Base-by-base conservation (phyloP, 176 grass and related monocot genomes). In the Eragrostis curvula region DNA sequence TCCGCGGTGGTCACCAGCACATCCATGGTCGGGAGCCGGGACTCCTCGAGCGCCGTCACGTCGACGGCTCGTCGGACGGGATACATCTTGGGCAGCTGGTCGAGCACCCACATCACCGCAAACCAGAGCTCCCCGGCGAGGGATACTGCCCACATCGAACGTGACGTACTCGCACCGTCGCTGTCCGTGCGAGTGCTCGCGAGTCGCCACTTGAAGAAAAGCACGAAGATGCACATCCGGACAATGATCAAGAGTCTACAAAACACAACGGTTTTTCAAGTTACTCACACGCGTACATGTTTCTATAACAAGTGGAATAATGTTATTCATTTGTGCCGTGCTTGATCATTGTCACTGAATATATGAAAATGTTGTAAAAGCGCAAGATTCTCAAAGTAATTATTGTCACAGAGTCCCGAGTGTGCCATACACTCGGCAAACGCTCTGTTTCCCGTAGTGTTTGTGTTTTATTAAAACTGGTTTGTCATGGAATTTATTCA, bases 141-240 rank as follows among this genome's bases (percentile, higher is more conserved):
- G 82, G 73, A 25, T 18, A 47, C 5, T 0, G 12, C 36, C 39
- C 71, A 58, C 12, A 76, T 7, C 5, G 30, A 15, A 2, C 32
- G 11, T 5, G 0, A 11, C 12, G 9, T n/a, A 11, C 1, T 25
- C 25, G 30, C 23, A 47, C 1, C 7, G 2, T 30, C 9, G 24
- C 4, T 28, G 24, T 46, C 12, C 3, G 47, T 40, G 47, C 30
- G 42, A 36, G 20, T 48, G 3, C 40, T 78, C 20, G 15, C 1
- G 39, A 80, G 46, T 72, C 84, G 47, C 84, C 84, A 86, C 25
- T 25, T 66, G 84, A 86, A 80, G 77, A 86, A 86, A 13, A 80
- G 18, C 36, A 86, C 32, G 76, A 86, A 66, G 47, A 86, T 80
- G 58, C 8, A 17, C 17, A 86, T 65, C 46, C 84, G 68, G 30